A percentile compares a stretch with the other conserved stretches of the same genome.
Conservation (phyloP, 345 rosid species). For the Euphorbia pulcherrima region DNA sequence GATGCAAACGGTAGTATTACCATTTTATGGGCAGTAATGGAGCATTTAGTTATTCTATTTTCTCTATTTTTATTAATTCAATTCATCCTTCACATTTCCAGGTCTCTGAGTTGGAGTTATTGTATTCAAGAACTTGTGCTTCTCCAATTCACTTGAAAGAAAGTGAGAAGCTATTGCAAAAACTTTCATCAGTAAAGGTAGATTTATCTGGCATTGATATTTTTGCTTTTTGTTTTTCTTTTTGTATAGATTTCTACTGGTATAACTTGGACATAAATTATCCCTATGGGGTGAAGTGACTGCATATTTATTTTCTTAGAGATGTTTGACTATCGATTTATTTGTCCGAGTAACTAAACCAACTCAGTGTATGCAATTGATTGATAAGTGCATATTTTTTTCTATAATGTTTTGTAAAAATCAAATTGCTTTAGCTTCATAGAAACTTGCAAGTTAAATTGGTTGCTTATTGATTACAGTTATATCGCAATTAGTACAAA, state of each 20-base stretch:
- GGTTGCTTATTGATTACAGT: not conserved
- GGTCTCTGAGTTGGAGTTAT: slow-evolving; percentile 62
- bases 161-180: slow-evolving; percentile 47
- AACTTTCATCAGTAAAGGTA: slow-evolving; percentile 68
- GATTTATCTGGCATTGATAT: slow-evolving; percentile 2
- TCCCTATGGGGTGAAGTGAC: not conserved
- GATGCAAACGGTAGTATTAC: not conserved
- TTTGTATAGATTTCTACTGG: not conserved
- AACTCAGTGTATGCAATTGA: not conserved
- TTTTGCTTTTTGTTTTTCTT: not conserved
- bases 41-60: not conserved
- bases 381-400: not conserved
- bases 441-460: not conserved
- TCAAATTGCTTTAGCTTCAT: not conserved
- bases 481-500: slow-evolving; percentile 2
- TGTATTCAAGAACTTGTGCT: slow-evolving; percentile 50
- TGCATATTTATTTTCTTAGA: not conserved
- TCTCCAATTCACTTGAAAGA: slow-evolving; percentile 53
- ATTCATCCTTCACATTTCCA: slow-evolving; percentile 24
- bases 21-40: not conserved
- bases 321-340: not conserved
- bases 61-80: slow-evolving; percentile 10
- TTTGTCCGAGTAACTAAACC: not conserved
- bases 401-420: not conserved
- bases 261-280: not conserved